A percentile compares a stretch with the other conserved stretches of the same genome.
Conservation (phyloP, 371 early-diverging fungal genomes). For the Chytridiales sp. region DNA sequence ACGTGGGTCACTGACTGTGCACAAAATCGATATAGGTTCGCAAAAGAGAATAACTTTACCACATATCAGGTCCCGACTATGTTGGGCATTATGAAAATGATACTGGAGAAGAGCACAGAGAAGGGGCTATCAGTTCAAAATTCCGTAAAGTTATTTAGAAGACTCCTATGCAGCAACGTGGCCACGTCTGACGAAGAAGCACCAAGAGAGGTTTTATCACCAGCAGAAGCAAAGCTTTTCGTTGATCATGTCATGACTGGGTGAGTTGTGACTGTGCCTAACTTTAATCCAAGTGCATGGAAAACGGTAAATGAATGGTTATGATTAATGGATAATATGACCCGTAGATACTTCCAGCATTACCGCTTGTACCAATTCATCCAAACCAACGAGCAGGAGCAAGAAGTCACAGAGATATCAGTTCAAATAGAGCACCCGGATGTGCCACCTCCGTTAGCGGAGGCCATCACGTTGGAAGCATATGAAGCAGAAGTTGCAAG, state of each 20-base stretch:
- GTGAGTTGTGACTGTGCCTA: background rate
- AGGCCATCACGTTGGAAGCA: constrained; percentile 18
- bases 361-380: constrained; percentile 13
- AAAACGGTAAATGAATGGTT: background rate
- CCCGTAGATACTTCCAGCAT: constrained; percentile 9
- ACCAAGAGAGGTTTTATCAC: constrained; percentile 5
- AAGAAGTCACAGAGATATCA: background rate
- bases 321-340: background rate
- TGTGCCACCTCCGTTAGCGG: background rate
- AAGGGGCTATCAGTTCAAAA: background rate
- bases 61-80: background rate
- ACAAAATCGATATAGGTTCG: constrained; percentile 1
- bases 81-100: constrained; percentile 11
- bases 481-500: constrained; percentile 14
- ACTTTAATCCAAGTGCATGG: background rate
- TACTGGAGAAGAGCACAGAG: background rate
- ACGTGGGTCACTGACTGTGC: background rate
- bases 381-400: background rate
- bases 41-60: constrained; percentile 11
- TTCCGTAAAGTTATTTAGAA: constrained; percentile 2
- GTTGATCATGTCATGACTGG: constrained; percentile 11
- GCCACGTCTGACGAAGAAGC: background rate
- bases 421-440: background rate
- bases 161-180: background rate
- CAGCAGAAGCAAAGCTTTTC: constrained; percentile 2